phyloP scores from a whole-genome alignment of 2,329 filamentous ascomycete species.

The Periconia digitata region DNA sequence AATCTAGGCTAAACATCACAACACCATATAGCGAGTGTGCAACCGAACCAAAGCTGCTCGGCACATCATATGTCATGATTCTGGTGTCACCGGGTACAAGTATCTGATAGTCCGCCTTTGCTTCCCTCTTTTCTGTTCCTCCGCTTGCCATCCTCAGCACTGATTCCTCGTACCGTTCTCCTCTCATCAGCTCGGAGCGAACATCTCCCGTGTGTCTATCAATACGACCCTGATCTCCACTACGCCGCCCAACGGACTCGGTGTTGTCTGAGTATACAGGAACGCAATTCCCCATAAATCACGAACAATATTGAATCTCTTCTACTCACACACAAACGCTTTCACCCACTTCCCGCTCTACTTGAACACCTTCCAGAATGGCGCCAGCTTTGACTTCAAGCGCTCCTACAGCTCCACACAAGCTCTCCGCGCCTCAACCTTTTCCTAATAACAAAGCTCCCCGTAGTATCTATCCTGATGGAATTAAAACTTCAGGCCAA shows the following conservation, averaged over 20 bases:
- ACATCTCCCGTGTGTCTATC: too few relatives aligned
- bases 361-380: slow-evolving; percentile 25
- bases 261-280: too few relatives aligned
- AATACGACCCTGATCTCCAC: too few relatives aligned
- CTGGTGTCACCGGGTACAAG: slow-evolving; percentile 17
- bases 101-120: slow-evolving; percentile 4
- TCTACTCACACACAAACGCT: background rate
- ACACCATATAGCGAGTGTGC: slow-evolving; percentile 18
- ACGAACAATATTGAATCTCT: too few relatives aligned
- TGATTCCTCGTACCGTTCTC: background rate
- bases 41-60: slow-evolving; percentile 14
- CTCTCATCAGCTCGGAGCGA: background rate
- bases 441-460: slow-evolving; percentile 38
- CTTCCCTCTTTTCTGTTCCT: background rate
- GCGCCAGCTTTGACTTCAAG: slow-evolving; percentile 45
- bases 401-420: slow-evolving; percentile 42
- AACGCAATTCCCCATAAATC: too few relatives aligned
- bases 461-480: slow-evolving; percentile 61
- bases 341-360: background rate
- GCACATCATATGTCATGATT: slow-evolving; percentile 12
- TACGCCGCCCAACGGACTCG: too few relatives aligned
- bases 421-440: slow-evolving; percentile 35
- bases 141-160: background rate
- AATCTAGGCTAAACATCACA: slow-evolving; percentile 31
- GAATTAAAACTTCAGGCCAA: slow-evolving; percentile 70